Evolutionary conservation across 78 protist species (phyloP), one percentile per base, ranked within the genome.

Genomic region (Tieghemostelium lacteum): DNA sequence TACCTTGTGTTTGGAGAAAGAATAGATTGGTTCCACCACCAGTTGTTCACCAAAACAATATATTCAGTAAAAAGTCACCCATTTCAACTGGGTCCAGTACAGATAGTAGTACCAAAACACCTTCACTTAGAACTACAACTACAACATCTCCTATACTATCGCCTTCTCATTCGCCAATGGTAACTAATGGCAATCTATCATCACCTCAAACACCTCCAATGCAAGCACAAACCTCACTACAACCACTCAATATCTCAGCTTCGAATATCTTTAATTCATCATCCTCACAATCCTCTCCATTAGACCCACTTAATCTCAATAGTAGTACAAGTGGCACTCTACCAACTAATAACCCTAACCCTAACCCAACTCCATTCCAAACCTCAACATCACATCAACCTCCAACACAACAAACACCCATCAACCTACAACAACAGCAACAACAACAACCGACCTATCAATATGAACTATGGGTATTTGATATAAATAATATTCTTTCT

Each of bases 1-100:
- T 78, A 54, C 88, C 88, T 5, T 78, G 75, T 52, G 20, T 78
- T n/a, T 78, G 88, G 88, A 66, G 62, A 78, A 78, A 78, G 28
- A 16, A 45, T 7, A 60, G 33, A 34, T n/a, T 17, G 61, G 40
- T 24, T 26, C 85, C 34, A 39, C 36, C 12, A 34, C 42, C 54
- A 49, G 16, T 10, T 16, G 7, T 2, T 17, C 52, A 64, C 34
- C 17, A 37, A 50, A 10, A 50, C 24, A 6, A 12, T 45, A 12
- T 6, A 45, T 49, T 54, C 72, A 24, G 49, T 58, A 50, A 40
- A 29, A 49, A 33, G 63, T 10, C n/a, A 40, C 7, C 29, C 54
- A 6, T 24, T 2, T 10, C n/a, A 60, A 63, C 61, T 22, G 2
- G 36, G 28, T 7, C 2, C 64, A 72, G 17, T 52, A 28, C 12